Percentiles rank a stretch among this genome's conserved stretches.
Conservation (phyloP, 2,329 filamentous ascomycete species). For the Coniochaeta sp. region DNA sequence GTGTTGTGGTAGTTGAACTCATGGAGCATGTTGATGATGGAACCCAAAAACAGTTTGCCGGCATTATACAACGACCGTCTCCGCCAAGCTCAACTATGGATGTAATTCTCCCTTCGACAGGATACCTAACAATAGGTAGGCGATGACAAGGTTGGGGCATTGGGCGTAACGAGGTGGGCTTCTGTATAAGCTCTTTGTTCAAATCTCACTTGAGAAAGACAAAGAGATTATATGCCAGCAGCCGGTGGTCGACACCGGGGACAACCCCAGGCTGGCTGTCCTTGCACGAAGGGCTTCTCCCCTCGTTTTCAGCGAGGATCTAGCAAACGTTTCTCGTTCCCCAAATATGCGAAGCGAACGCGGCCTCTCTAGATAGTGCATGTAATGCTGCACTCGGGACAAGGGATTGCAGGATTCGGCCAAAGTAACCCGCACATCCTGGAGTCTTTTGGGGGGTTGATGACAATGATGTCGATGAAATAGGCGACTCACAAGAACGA, state of each 20-base stretch:
- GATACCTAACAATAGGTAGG: neutral
- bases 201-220: neutral
- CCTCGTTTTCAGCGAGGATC: too few species aligned
- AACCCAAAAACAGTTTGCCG: too few species aligned
- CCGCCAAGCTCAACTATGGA: too few species aligned
- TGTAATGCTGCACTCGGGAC: too few species aligned
- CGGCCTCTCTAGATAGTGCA: too few species aligned
- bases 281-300: too few species aligned
- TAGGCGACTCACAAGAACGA: constrained; percentile 57
- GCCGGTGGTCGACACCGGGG: neutral
- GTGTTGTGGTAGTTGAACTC: neutral
- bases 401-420: too few species aligned
- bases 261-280: neutral
- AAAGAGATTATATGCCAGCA: neutral
- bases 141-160: neutral
- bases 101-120: neutral
- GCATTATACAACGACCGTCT: too few species aligned
- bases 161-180: too few species aligned
- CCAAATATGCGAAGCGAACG: too few species aligned
- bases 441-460: too few species aligned
- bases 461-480: neutral
- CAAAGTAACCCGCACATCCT: too few species aligned
- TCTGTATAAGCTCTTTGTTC: neutral
- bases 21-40: neutral
- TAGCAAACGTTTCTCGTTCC: neutral